Base-by-base conservation (phyloP, 2,329 filamentous ascomycete genomes). In the Colletotrichum sp. region DNA sequence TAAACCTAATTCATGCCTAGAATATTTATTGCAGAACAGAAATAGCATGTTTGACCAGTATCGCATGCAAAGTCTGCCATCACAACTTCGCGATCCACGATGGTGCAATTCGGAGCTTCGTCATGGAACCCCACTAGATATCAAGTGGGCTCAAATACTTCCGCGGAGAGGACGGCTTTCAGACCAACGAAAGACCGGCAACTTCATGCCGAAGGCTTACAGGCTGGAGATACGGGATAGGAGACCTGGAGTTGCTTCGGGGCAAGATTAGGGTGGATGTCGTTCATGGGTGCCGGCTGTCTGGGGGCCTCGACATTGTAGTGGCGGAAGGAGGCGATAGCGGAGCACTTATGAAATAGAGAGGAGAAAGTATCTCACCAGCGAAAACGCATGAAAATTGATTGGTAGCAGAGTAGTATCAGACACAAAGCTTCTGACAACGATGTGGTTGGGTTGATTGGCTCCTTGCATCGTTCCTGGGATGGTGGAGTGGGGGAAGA, bases 51-150 rank as follows among this genome's bases (percentile, higher is more conserved):
- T 60, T 16, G 49, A 72, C 24, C 2, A 21, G 59, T 1, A 13
- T 18, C 4, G 3, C 9, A 32, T 16, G 70, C 62, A 67, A 34
- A 72, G 13, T 72, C 32, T 72, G 60, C 69, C 32, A 49, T 72
- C 69, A 66, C 49, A n/a, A 59, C 44, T 64, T 28, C 24, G 9
- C 28, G 18, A 49, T 59, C 69, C 69, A 34, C 62, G 32, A 66
- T 72, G 69, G 69, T 66, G 69, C 69, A 72, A 72, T 72, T 28
- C 24, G 15, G 13, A 39, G 28, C 62, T 32, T 72, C 62, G 62
- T 66, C 69, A 59, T 66, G 39, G 21, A 72, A 39, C 62, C 39
- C 69, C 69, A 21, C 21, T 32, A 7, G 28, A 39, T 5, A 6
- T 26, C 13, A n/a, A 15, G 21, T 28, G 36, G 32, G 26, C 15